Conservation (phyloP, 495 filamentous ascomycete genomes). For the Tuber microsphaerosporum region DNA sequence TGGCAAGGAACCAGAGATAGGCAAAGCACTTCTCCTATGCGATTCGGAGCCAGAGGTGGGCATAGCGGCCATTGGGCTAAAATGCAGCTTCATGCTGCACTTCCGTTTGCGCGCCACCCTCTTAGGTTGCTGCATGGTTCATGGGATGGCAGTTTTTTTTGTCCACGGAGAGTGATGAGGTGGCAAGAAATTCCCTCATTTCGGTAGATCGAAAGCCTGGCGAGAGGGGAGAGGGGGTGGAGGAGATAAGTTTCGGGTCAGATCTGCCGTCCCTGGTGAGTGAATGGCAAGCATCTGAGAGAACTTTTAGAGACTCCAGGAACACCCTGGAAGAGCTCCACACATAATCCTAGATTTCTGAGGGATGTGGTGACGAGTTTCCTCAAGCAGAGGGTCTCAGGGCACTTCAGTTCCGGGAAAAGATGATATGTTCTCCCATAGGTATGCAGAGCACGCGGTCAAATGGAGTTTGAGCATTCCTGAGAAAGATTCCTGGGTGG, state of each 20-base stretch:
- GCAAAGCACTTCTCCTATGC: background rate
- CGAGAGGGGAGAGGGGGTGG: background rate
- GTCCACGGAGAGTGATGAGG: background rate
- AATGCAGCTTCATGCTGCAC: background rate
- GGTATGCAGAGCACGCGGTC: background rate
- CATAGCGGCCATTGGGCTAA: background rate
- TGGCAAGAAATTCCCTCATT: conserved; percentile 2
- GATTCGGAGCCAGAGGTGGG: background rate
- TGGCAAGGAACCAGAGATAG: background rate
- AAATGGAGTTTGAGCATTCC: background rate
- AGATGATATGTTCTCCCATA: background rate
- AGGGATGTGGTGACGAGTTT: background rate
- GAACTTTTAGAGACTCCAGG: background rate
- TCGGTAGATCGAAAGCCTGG: background rate
- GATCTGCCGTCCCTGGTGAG: background rate
- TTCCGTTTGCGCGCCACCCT: background rate
- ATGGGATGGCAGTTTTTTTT: background rate
- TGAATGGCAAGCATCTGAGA: background rate
- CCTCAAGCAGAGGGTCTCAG: background rate
- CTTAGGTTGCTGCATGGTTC: background rate
- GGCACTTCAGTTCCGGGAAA: background rate
- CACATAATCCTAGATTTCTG: background rate
- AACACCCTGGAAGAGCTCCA: background rate
- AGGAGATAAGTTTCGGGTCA: background rate
- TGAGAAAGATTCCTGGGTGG: background rate